Base-by-base conservation (phyloP, 2,329 filamentous ascomycete species). In the Metarhizium sp. region DNA sequence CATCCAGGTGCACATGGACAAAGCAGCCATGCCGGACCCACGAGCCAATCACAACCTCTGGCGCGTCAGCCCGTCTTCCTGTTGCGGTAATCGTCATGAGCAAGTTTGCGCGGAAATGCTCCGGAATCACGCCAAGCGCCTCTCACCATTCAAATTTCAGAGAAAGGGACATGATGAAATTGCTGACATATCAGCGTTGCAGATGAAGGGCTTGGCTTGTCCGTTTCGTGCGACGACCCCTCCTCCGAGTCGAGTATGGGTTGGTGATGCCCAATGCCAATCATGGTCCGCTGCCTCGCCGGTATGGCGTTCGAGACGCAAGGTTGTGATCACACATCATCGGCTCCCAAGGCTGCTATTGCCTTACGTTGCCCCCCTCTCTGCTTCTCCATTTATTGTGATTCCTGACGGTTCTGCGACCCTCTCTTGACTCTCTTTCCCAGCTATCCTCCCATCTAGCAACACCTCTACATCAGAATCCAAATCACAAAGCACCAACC, bases 91-190 rank as follows among this genome's bases (percentile, higher is more conserved):
- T 57, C 55, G n/a, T 45, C 29, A 54, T 67, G 67, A 69, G 67
- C 67, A 69, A 65, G 65, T 69, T 70, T 69, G 67, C 67, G 67
- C 55, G 65, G 56, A 45, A 66, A 66, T 67, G 63, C 64, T 64
- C 62, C 7, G 32, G 43, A 63, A 62, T 61, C 13, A 18, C 29
- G 20, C n/a, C 14, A 11, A 16, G 38, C 18, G 20, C 50, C 32
- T 16, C 7, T 20, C 38, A 18, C 8, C 20, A 36, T 2, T 6
- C 30, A 36, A n/a, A 43, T 14, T n/a, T 14, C 40, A 43, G 14
- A n/a, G 6, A 18, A 6, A 43, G 10, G n/a, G 40, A 43, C 40
- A 18, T 8, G 42, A 30, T 48, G 45, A 14, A 30, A 18, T 48
- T 11, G 45, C 25, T 30, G 45, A 48, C 25, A 48, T 14, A 16